phyloP scores from a whole-genome alignment of 2,329 filamentous ascomycete genomes.

The Septoria petroselini region DNA sequence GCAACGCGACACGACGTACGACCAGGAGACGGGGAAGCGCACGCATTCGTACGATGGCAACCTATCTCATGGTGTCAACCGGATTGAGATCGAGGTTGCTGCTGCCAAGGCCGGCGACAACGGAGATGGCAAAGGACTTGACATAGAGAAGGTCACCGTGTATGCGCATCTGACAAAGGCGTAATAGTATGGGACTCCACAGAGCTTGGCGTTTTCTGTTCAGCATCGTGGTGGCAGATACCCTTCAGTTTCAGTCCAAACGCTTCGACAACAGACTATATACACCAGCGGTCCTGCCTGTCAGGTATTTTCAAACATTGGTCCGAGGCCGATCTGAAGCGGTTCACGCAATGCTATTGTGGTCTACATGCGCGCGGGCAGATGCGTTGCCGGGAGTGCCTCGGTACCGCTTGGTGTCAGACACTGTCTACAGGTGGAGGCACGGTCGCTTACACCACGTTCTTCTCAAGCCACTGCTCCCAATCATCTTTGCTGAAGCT shows the following conservation, averaged over 20 bases:
- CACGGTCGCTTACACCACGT: slow-evolving; percentile 49
- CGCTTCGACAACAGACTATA: too few relatives aligned
- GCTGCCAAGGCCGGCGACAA: slow-evolving; percentile 52
- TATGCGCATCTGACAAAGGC: slow-evolving; percentile 65
- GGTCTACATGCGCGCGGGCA: too few relatives aligned
- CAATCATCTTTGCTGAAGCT: slow-evolving; percentile 78
- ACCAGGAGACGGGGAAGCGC: slow-evolving; percentile 37
- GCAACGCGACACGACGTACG: slow-evolving; percentile 46
- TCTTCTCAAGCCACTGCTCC: slow-evolving; percentile 75
- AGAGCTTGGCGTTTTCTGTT: too few relatives aligned
- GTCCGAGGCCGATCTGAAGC: too few relatives aligned
- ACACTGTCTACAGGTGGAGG: too few relatives aligned
- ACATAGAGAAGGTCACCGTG: slow-evolving; percentile 75
- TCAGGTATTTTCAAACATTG: too few relatives aligned
- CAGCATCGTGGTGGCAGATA: too few relatives aligned
- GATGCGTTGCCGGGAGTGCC: too few relatives aligned
- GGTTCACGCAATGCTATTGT: too few relatives aligned
- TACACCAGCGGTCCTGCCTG: too few relatives aligned
- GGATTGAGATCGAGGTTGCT: slow-evolving; percentile 73
- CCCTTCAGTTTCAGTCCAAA: too few relatives aligned
- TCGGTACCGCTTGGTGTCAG: too few relatives aligned
- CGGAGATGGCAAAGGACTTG: slow-evolving; percentile 44
- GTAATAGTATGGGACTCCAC: background rate
- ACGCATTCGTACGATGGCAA: slow-evolving; percentile 73
- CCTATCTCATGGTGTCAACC: slow-evolving; percentile 69